phyloP scores from a whole-genome alignment of 1,284 basidiomycete genomes.

The Cryptococcus sp. region DNA sequence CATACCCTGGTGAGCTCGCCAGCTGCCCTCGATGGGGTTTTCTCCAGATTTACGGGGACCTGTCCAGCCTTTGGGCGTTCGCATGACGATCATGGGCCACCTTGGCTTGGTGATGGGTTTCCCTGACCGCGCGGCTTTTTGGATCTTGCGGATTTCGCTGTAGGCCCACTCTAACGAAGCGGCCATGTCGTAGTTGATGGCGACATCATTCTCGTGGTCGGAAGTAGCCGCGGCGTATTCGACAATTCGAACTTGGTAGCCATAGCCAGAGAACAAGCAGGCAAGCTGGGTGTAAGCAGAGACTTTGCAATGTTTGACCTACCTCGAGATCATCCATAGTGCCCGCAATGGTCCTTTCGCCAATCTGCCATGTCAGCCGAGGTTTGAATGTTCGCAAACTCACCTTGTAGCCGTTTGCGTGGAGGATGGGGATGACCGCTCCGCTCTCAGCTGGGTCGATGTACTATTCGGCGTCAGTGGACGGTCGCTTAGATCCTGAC shows the following conservation, averaged over 20 bases:
- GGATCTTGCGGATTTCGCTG: conserved; percentile 72
- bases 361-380: conserved; percentile 71
- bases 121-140: conserved; percentile 71
- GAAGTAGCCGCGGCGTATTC: conserved; percentile 66
- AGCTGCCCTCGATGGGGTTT: conserved; percentile 73
- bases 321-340: conserved; percentile 87
- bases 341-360: conserved; percentile 81
- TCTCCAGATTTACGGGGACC: conserved; percentile 68
- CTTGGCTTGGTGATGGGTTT: conserved; percentile 77
- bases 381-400: neutral
- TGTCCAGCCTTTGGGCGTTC: conserved; percentile 78
- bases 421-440: conserved; percentile 82
- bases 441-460: conserved; percentile 89
- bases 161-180: conserved; percentile 79
- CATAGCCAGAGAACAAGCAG: conserved; percentile 62
- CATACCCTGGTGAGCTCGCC: conserved; percentile 54
- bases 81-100: conserved; percentile 81
- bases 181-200: conserved; percentile 62
- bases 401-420: conserved; percentile 66
- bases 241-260: conserved; percentile 83
- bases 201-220: conserved; percentile 45
- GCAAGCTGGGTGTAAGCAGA: conserved; percentile 27
- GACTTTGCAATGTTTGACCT: conserved; percentile 22
- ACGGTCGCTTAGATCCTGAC: conserved; percentile 1
- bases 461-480: conserved; percentile 57